Conservation (phyloP, 1,284 basidiomycete genomes). For the Boletus semigastroideus region DNA sequence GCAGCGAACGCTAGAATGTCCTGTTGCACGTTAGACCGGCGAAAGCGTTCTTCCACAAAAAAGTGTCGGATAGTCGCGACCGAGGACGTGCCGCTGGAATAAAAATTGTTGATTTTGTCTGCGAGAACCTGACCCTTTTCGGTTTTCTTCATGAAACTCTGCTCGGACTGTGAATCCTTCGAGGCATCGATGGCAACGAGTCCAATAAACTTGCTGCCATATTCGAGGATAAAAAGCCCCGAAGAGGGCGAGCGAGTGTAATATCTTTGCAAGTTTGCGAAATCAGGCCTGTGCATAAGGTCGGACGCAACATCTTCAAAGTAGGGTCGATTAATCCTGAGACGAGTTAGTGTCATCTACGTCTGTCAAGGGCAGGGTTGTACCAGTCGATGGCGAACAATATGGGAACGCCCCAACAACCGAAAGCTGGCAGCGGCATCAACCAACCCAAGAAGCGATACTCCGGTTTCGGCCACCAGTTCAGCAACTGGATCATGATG, state of each 20-base stretch:
- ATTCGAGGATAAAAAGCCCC: slow-evolving; percentile 69
- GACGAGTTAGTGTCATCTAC: slow-evolving; percentile 8
- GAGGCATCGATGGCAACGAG: slow-evolving; percentile 69
- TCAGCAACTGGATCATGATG: slow-evolving; percentile 55
- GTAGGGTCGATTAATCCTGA: slow-evolving; percentile 69
- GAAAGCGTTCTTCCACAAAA: slow-evolving; percentile 66
- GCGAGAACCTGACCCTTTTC: slow-evolving; percentile 13
- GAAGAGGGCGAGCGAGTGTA: slow-evolving; percentile 63
- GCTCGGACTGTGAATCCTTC: slow-evolving; percentile 35
- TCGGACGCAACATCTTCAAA: slow-evolving; percentile 59
- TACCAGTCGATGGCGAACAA: slow-evolving; percentile 74
- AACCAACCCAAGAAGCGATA: slow-evolving; percentile 52
- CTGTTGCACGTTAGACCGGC: slow-evolving; percentile 55
- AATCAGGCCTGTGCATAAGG: slow-evolving; percentile 57
- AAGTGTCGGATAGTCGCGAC: slow-evolving; percentile 75
- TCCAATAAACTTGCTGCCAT: slow-evolving; percentile 59
- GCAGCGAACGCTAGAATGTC: slow-evolving; percentile 66
- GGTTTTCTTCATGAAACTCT: slow-evolving; percentile 23
- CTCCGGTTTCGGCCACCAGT: slow-evolving; percentile 60
- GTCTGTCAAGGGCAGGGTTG: neutral
- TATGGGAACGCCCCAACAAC: slow-evolving; percentile 59
- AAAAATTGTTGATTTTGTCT: slow-evolving; percentile 17
- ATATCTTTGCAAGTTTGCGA: slow-evolving; percentile 52
- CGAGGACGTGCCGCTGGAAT: slow-evolving; percentile 38
- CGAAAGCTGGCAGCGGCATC: slow-evolving; percentile 64